Conservation (phyloP, 2,329 filamentous ascomycete species). For the Stachybotrys elegans region DNA sequence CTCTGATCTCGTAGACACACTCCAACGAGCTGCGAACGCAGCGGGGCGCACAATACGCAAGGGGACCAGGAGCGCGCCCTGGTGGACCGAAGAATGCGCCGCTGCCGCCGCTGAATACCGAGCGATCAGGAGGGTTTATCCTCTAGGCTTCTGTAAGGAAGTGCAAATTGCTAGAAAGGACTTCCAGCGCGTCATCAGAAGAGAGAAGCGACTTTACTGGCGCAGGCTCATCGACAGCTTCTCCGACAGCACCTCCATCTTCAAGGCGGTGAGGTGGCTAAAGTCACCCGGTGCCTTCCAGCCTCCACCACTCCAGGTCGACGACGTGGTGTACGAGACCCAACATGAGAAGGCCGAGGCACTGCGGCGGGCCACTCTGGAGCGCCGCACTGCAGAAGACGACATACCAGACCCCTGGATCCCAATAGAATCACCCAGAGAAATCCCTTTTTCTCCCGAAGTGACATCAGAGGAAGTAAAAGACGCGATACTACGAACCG, state of each 20-base stretch:
- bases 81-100: constrained; percentile 12
- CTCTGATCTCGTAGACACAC: constrained; percentile 5
- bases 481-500: constrained; percentile 10
- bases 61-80: constrained; percentile 7
- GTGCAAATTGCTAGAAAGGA: constrained; percentile 9
- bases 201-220: constrained; percentile 9
- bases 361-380: constrained; percentile 11
- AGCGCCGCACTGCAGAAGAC: constrained; percentile 8
- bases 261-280: constrained; percentile 9
- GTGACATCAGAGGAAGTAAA: constrained; percentile 11
- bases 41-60: constrained; percentile 5
- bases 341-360: constrained; percentile 12
- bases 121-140: constrained; percentile 9
- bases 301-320: constrained; percentile 10
- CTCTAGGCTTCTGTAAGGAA: constrained; percentile 8
- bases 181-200: constrained; percentile 7
- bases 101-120: constrained; percentile 7
- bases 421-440: not conserved
- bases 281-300: constrained; percentile 10
- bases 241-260: constrained; percentile 7
- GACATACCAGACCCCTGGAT: constrained; percentile 12
- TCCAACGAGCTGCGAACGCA: constrained; percentile 7
- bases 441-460: constrained; percentile 10
- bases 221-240: constrained; percentile 10
- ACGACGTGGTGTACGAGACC: constrained; percentile 10